Base-by-base conservation (phyloP, 176 grass and related monocot genomes). In the Hsuehochloa calcarea region DNA sequence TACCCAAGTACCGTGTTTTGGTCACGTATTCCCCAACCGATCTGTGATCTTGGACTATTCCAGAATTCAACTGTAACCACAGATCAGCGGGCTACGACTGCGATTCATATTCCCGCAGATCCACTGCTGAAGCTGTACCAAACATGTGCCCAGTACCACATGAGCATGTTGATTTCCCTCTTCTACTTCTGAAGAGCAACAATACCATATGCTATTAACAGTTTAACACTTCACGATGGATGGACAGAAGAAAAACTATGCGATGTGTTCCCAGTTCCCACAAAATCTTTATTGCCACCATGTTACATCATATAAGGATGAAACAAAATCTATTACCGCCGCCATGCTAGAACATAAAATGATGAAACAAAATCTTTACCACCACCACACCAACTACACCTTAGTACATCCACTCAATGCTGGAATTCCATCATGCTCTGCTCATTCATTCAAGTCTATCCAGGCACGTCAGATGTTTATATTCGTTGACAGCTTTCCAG, bases 401-500 rank as follows among this genome's bases (percentile, higher is more conserved):
- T 17, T 23, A 74, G 49, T 47, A 7, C 41, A 82, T 41, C 39
- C 51, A 14, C 41, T 14, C 55, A 71, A 64, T 65, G 38, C 72
- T 78, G 78, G 83, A 82, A 59, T 82, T 83, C 65, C 66, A 90
- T 68, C 84, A 50, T 31, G 46, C 56, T 82, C 58, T 78, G 84
- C 74, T 73, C 89, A 72, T 86, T 76, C 74, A 68, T 83, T 87
- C 89, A 87, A 87, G 67, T 22, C 80, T 20, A 87, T 88, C 71
- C 39, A 50, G 62, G 49, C 0, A 43, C 35, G 80, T 68, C 74
- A 90, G 27, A 65, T 12, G 84, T 83, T 79, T 51, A 87, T 90
- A 84, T 62, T 84, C 49, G 31, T 61, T 49, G 84, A 80, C 60
- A 90, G 89, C 75, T 80, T 91, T 91, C 68, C 81, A 87, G 89